These are phyloP conservation scores for Penstemon barbatus DNA, from an alignment of 257 asterid genomes.

Conservation along the genomic window DNA sequence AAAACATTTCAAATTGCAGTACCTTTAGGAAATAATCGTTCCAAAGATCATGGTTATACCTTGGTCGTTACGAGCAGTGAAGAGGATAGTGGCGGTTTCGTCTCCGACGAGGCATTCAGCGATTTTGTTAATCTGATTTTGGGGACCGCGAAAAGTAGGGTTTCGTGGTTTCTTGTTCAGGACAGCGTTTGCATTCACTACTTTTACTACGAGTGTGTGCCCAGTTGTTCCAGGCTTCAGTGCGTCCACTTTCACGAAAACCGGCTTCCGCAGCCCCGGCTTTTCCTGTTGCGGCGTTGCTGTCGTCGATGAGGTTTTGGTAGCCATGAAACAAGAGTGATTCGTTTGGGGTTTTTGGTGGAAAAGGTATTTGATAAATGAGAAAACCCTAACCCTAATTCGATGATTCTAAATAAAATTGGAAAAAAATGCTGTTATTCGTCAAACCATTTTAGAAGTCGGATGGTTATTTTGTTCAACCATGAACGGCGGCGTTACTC, in stretches of 20 bases:
- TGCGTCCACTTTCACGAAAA: conserved; percentile 61
- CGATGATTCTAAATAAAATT: background rate
- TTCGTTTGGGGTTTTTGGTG: conserved; percentile 10
- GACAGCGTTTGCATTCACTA: conserved; percentile 61
- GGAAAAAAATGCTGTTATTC: background rate
- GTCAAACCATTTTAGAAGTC: background rate
- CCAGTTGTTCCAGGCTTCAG: conserved; percentile 76
- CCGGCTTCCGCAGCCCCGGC: conserved; percentile 71
- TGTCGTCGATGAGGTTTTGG: conserved; percentile 43
- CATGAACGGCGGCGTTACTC: background rate
- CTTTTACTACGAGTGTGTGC: conserved; percentile 63
- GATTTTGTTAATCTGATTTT: conserved; percentile 52
- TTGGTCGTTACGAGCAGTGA: conserved; percentile 83
- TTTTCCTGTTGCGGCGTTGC: conserved; percentile 38
- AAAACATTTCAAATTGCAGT: background rate
- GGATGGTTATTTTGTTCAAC: background rate
- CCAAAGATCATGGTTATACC: conserved; percentile 31
- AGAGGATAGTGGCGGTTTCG: conserved; percentile 75
- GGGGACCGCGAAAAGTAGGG: conserved; percentile 51
- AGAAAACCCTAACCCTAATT: conserved; percentile 63
- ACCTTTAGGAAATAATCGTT: background rate
- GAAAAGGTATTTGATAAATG: background rate
- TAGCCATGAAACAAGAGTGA: conserved; percentile 44
- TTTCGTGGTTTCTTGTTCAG: conserved; percentile 70
- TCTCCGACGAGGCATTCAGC: conserved; percentile 86